Evolutionary conservation across 2,329 filamentous ascomycete species (phyloP).

Genomic region (Magnaporthiopsis rhizophila): DNA sequence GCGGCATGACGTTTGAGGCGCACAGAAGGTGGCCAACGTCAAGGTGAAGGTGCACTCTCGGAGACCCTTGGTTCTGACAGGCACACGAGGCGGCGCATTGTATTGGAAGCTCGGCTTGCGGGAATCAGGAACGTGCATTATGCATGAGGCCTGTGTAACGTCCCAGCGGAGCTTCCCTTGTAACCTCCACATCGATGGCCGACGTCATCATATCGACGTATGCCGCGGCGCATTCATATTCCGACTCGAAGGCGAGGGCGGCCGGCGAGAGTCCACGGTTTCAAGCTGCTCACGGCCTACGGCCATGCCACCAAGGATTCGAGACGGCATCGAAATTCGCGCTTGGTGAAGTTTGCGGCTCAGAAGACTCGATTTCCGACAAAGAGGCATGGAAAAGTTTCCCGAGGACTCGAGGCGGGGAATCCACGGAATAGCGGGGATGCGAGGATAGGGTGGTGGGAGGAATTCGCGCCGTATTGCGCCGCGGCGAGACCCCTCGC

Average conservation of each 20-base stretch:
- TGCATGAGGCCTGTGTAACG: conserved; percentile 19
- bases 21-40: not conserved
- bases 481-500: not conserved
- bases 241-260: not conserved
- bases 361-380: not conserved
- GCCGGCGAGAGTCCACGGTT: no score
- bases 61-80: not conserved
- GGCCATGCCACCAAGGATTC: not conserved
- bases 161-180: not conserved
- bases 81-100: not conserved
- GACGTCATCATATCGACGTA: not conserved
- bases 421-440: not conserved
- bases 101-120: not conserved
- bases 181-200: not conserved
- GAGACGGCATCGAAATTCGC: not conserved
- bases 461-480: not conserved
- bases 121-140: conserved; percentile 15
- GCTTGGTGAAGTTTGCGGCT: not conserved
- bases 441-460: not conserved
- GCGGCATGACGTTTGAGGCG: not conserved
- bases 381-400: not conserved
- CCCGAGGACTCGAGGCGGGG: not conserved
- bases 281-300: not conserved
- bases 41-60: not conserved
- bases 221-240: not conserved